phyloP scores from a whole-genome alignment of 106 monocot genomes.

The Allium fistulosum region DNA sequence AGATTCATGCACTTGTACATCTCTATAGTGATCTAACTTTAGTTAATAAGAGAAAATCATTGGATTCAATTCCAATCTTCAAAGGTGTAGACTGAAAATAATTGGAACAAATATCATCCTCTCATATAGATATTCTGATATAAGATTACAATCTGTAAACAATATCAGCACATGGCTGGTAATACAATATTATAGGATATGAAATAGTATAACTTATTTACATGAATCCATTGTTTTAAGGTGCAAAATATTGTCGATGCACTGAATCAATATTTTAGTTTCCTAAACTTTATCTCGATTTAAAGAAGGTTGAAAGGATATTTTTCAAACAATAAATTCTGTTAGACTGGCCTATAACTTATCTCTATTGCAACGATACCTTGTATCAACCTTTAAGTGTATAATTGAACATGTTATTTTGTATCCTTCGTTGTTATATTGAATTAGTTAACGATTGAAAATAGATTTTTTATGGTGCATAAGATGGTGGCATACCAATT shows the following conservation, averaged over 20 bases:
- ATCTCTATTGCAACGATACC: too few species aligned
- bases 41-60: constrained; percentile 8
- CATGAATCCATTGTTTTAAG: background rate
- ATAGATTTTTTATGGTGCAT: too few species aligned
- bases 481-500: too few species aligned
- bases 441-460: too few species aligned
- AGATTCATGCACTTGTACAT: constrained; percentile 19
- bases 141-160: background rate
- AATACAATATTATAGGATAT: too few species aligned
- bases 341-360: background rate
- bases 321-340: background rate
- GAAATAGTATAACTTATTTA: background rate
- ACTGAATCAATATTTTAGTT: background rate
- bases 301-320: background rate
- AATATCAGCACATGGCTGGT: background rate
- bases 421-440: too few species aligned
- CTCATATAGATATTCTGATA: background rate
- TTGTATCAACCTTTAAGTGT: too few species aligned
- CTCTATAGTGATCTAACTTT: constrained; percentile 3
- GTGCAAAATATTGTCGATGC: background rate
- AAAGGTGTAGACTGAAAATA: constrained; percentile 18
- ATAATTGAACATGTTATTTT: too few species aligned
- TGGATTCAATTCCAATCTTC: constrained; percentile 24
- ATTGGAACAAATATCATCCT: background rate
- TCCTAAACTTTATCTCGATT: background rate